A percentile compares a stretch with the other conserved stretches of the same genome.
Evolutionary conservation across 495 filamentous ascomycete genomes (phyloP).

Genomic region (Trichoderma parareesei): DNA sequence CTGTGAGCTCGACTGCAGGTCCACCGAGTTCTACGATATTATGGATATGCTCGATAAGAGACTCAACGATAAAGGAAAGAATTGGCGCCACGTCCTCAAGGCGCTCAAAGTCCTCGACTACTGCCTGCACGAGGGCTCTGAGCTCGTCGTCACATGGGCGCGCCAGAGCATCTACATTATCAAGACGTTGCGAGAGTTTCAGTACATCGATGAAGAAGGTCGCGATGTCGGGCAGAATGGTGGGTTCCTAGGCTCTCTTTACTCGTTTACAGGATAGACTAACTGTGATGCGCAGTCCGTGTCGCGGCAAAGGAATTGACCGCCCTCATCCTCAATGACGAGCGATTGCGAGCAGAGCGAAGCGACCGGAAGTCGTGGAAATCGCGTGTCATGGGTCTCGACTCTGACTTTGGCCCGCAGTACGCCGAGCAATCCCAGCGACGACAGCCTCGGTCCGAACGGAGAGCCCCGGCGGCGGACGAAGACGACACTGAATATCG

Average conservation of each 20-base stretch:
- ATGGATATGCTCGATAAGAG: conserved; percentile 99
- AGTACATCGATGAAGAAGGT: conserved; percentile 90
- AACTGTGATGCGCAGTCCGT: conserved; percentile 55
- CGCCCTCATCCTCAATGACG: conserved; percentile 88
- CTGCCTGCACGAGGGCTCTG: conserved; percentile 93
- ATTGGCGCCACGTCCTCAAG: conserved; percentile 98
- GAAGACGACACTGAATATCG: conserved; percentile 91
- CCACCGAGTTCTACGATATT: conserved; percentile 97
- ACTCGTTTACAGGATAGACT: too few species aligned
- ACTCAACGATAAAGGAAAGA: conserved; percentile 98
- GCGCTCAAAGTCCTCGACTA: conserved; percentile 97
- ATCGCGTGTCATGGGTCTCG: conserved; percentile 85
- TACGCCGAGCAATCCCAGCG: conserved; percentile 31
- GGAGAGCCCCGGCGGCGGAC: conserved; percentile 40
- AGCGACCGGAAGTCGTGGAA: conserved; percentile 94
- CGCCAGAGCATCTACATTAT: conserved; percentile 97
- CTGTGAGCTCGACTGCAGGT: conserved; percentile 39
- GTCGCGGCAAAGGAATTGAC: conserved; percentile 96
- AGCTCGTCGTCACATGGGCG: conserved; percentile 95
- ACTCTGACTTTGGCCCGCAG: conserved; percentile 56
- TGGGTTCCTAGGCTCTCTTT: conserved; percentile 27
- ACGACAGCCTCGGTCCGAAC: conserved; percentile 22
- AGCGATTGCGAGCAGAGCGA: conserved; percentile 83
- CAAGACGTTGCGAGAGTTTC: conserved; percentile 95
- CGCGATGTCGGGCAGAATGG: conserved; percentile 94